phyloP scores from a whole-genome alignment of 257 asterid species.

The Fraxinus anomala region DNA sequence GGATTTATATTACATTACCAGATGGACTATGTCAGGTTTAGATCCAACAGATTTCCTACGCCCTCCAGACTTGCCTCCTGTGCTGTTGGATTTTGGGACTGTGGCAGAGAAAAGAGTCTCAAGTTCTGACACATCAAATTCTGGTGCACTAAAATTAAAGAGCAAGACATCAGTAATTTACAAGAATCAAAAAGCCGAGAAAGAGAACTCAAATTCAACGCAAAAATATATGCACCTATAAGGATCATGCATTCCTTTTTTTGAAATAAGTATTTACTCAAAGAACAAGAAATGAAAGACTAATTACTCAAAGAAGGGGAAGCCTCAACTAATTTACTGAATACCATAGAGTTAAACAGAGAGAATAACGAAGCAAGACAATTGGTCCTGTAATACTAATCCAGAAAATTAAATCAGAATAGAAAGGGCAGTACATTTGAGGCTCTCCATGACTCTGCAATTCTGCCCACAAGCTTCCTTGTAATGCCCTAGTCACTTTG shows the following conservation, averaged over 20 bases:
- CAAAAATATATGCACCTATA: constrained; percentile 13
- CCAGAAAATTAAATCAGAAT: constrained; percentile 25
- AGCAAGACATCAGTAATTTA: constrained; percentile 27
- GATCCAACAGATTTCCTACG: constrained; percentile 88
- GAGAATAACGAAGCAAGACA: constrained; percentile 9
- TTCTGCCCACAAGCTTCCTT: constrained; percentile 99
- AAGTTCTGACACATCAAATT: constrained; percentile 87
- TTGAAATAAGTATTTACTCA: constrained; percentile 15
- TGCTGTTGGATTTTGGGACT: constrained; percentile 73
- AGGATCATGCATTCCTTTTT: constrained; percentile 10
- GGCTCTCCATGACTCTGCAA: constrained; percentile 86
- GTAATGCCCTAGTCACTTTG: constrained; percentile 90
- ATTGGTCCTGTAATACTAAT: neutral
- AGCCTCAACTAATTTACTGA: constrained; percentile 17
- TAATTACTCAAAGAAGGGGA: constrained; percentile 9
- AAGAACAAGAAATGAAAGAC: constrained; percentile 14
- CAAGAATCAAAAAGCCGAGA: constrained; percentile 14
- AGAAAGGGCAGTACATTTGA: constrained; percentile 65
- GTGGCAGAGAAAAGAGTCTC: constrained; percentile 92
- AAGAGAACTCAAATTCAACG: neutral
- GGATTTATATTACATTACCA: constrained; percentile 61
- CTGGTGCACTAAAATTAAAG: constrained; percentile 68
- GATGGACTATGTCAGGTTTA: constrained; percentile 81
- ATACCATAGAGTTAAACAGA: neutral
- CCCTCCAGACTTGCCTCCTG: constrained; percentile 75